Conservation (phyloP, 495 filamentous ascomycete genomes). For the Podospora conica region DNA sequence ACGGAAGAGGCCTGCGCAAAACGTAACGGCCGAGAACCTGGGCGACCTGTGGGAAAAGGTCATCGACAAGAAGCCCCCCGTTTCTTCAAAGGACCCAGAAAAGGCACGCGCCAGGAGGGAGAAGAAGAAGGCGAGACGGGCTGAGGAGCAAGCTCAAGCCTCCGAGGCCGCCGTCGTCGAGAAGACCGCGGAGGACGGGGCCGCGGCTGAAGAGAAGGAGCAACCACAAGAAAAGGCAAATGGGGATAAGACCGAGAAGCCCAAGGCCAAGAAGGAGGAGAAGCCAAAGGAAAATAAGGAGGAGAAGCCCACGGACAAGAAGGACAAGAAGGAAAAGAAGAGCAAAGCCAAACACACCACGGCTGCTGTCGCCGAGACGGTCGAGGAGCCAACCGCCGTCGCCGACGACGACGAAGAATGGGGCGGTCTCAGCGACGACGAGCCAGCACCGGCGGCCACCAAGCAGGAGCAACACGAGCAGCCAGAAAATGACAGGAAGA, state of each 20-base stretch:
- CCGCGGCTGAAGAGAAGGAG: neutral
- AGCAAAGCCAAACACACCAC: neutral
- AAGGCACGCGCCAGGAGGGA: constrained; percentile 26
- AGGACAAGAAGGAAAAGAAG: constrained; percentile 17
- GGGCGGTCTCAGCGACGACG: constrained; percentile 6
- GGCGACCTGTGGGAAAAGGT: constrained; percentile 69
- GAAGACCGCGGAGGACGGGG: neutral
- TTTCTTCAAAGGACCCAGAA: neutral
- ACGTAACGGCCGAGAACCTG: constrained; percentile 66
- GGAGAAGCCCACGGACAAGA: constrained; percentile 26
- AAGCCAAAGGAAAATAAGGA: constrained; percentile 24
- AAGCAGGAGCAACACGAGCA: constrained; percentile 9
- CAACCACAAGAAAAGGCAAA: constrained; percentile 6
- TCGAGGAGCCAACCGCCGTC: neutral
- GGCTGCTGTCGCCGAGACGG: neutral
- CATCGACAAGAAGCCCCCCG: constrained; percentile 58
- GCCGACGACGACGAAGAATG: constrained; percentile 7
- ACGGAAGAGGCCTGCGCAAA: constrained; percentile 48
- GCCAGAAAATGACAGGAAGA: constrained; percentile 38
- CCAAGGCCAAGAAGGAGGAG: constrained; percentile 38
- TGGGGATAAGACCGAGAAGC: constrained; percentile 18
- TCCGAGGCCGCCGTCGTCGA: neutral
- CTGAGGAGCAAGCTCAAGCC: neutral
- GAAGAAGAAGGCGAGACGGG: constrained; percentile 18
- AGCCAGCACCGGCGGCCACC: neutral